phyloP scores from a whole-genome alignment of 805 yeast genomes.

The Lipomyces chichibuensis region DNA sequence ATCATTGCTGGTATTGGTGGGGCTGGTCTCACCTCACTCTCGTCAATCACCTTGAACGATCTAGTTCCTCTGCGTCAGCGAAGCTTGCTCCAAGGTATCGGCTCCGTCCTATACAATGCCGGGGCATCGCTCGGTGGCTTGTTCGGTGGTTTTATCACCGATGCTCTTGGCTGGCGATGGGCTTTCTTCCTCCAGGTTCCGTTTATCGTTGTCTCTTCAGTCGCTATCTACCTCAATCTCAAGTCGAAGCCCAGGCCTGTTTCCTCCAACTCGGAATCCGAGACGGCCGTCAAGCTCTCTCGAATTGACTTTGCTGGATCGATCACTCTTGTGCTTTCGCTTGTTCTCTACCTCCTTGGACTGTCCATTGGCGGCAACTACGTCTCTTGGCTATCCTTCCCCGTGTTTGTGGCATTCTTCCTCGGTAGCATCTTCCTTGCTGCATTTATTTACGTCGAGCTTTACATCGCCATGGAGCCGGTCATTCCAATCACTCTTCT shows the following conservation, averaged over 20 bases:
- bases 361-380: conserved; percentile 68
- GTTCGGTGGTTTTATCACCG: conserved; percentile 50
- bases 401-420: conserved; percentile 47
- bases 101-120: conserved; percentile 64
- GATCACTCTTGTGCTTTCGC: conserved; percentile 56
- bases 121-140: conserved; percentile 66
- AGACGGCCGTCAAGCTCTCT: conserved; percentile 44
- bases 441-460: conserved; percentile 57
- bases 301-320: conserved; percentile 71
- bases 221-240: conserved; percentile 68
- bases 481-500: conserved; percentile 65
- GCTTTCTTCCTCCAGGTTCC: conserved; percentile 39
- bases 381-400: conserved; percentile 51
- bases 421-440: conserved; percentile 45
- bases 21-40: conserved; percentile 68
- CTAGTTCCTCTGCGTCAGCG: conserved; percentile 67
- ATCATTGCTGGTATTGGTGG: conserved; percentile 78
- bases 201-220: conserved; percentile 61
- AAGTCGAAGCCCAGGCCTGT: conserved; percentile 54
- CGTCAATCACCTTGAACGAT: conserved; percentile 70
- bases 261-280: conserved; percentile 55
- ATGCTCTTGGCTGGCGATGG: conserved; percentile 58
- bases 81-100: conserved; percentile 71
- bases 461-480: conserved; percentile 60
- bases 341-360: conserved; percentile 63